A percentile compares a stretch with the other conserved stretches of the same genome.
These are phyloP conservation scores for Acorus gramineus DNA, from an alignment of 106 monocot species.

Conservation along the genomic window DNA sequence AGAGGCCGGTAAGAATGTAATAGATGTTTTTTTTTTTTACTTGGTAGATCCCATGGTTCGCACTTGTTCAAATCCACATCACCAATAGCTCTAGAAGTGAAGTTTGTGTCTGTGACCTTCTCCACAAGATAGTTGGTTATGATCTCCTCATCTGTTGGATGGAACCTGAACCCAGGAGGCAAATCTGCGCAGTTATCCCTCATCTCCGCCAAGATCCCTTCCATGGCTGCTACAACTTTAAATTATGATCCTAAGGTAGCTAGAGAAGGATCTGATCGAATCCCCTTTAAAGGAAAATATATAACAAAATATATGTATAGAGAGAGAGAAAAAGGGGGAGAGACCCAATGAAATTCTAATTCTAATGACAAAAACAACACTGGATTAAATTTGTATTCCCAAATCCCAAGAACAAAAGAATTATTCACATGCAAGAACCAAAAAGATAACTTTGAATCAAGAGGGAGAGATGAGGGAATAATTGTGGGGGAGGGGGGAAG, in stretches of 20 bases:
- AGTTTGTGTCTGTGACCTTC: constrained; percentile 29
- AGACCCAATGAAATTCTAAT: too few relatives aligned
- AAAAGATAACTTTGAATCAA: background rate
- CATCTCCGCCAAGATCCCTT: background rate
- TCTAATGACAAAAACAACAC: too few relatives aligned
- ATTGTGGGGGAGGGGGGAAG: too few relatives aligned
- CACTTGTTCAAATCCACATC: constrained; percentile 80
- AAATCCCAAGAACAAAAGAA: constrained; percentile 9
- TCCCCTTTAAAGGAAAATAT: too few relatives aligned
- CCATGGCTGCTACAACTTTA: background rate
- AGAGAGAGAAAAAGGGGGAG: too few relatives aligned
- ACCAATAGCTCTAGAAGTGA: constrained; percentile 43
- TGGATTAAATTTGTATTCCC: background rate
- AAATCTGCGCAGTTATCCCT: constrained; percentile 4
- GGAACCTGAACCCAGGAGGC: constrained; percentile 36
- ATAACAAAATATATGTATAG: background rate
- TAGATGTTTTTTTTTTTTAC: constrained; percentile 16
- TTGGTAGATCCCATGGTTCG: constrained; percentile 88
- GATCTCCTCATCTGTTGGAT: constrained; percentile 34
- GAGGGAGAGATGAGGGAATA: background rate
- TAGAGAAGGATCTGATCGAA: background rate
- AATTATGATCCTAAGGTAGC: background rate
- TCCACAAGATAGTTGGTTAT: constrained; percentile 19
- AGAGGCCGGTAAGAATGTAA: background rate
- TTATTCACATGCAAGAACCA: background rate